phyloP scores from a whole-genome alignment of 2,329 filamentous ascomycete genomes.

The Fusarium sp. region DNA sequence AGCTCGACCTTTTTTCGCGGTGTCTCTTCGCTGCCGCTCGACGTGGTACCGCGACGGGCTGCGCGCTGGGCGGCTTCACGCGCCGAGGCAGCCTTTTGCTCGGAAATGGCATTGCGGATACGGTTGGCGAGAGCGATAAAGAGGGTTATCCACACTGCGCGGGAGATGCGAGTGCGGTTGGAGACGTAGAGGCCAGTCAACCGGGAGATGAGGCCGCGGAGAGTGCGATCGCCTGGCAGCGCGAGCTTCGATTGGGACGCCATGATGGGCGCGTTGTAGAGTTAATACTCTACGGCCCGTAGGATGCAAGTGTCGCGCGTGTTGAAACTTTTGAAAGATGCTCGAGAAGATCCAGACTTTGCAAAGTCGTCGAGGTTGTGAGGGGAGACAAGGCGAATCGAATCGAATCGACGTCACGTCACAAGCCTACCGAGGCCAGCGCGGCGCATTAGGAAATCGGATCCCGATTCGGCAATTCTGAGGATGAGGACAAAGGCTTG shows the following conservation, averaged over 20 bases:
- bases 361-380: slow-evolving; percentile 6
- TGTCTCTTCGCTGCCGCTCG: slow-evolving; percentile 49
- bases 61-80: slow-evolving; percentile 71
- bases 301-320: neutral
- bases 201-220: slow-evolving; percentile 73
- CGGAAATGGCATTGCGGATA: slow-evolving; percentile 89
- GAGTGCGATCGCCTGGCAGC: slow-evolving; percentile 68
- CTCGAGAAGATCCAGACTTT: neutral
- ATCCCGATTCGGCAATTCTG: slow-evolving; percentile 10
- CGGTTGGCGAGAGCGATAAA: slow-evolving; percentile 85
- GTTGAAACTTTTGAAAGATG: neutral
- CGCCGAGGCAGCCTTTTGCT: slow-evolving; percentile 87
- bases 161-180: slow-evolving; percentile 85
- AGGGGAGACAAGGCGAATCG: slow-evolving; percentile 22
- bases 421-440: slow-evolving; percentile 27
- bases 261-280: slow-evolving; percentile 60
- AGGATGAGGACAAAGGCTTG: neutral
- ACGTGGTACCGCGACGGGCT: slow-evolving; percentile 62
- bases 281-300: neutral
- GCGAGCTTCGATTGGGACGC: slow-evolving; percentile 80
- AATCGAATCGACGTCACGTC: slow-evolving; percentile 40
- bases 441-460: slow-evolving; percentile 23
- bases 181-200: slow-evolving; percentile 80
- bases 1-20: slow-evolving; percentile 87
- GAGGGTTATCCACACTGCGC: slow-evolving; percentile 84